Evolutionary conservation across 768 basidiomycete genomes (phyloP).

Genomic region (Kwoniella dendrophila): DNA sequence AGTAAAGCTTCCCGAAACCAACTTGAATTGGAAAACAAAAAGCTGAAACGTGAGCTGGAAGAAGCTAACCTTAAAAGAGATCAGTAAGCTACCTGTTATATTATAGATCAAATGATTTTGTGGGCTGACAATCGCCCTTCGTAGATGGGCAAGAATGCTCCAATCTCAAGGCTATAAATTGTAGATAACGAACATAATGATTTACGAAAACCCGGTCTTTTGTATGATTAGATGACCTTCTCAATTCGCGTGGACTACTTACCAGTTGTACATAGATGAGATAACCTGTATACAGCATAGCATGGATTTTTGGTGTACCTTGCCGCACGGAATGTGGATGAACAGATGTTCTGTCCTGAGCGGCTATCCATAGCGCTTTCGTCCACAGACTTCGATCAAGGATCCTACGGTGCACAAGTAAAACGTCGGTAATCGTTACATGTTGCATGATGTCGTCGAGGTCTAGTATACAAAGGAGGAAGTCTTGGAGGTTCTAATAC

Average conservation of each 20-base stretch:
- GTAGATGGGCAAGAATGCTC: constrained; percentile 71
- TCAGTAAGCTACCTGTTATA: constrained; percentile 62
- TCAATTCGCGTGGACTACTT: neutral
- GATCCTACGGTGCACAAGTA: too few species aligned
- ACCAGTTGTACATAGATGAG: neutral
- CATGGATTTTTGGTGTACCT: too few species aligned
- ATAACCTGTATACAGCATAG: too few species aligned
- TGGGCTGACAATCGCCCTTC: constrained; percentile 9
- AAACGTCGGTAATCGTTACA: too few species aligned
- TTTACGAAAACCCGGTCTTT: constrained; percentile 1
- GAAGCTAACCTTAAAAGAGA: constrained; percentile 65
- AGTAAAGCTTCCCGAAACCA: constrained; percentile 76
- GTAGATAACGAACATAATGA: neutral
- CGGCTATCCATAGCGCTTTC: too few species aligned
- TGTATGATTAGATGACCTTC: too few species aligned
- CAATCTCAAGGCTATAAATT: constrained; percentile 56
- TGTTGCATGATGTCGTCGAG: too few species aligned
- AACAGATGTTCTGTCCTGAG: too few species aligned
- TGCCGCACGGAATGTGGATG: too few species aligned
- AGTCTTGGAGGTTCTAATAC: too few species aligned
- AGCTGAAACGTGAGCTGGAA: constrained; percentile 54
- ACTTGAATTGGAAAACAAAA: constrained; percentile 80
- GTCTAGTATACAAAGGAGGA: too few species aligned
- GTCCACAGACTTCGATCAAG: too few species aligned
- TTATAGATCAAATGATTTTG: neutral